Evolutionary conservation across 2,329 filamentous ascomycete species (phyloP).

Genomic region (Chaetomium olivaceum): DNA sequence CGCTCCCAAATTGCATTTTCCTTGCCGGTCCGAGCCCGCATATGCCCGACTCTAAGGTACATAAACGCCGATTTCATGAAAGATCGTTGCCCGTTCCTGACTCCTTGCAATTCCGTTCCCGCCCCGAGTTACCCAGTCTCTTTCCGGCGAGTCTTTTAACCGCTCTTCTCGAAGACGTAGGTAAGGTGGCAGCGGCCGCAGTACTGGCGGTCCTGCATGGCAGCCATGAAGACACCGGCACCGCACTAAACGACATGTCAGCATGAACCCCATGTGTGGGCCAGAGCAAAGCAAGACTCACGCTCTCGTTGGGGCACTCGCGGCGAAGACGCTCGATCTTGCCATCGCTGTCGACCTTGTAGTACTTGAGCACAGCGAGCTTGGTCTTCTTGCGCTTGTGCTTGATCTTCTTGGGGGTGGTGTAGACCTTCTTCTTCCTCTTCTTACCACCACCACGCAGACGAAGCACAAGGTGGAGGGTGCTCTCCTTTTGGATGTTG

Average conservation of each 20-base stretch:
- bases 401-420: constrained; percentile 99
- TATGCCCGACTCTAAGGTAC: constrained; percentile 37
- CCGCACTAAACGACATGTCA: constrained; percentile 69
- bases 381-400: constrained; percentile 99
- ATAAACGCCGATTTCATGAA: constrained; percentile 37
- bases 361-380: constrained; percentile 99
- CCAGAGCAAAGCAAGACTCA: constrained; percentile 50
- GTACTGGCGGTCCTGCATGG: constrained; percentile 99
- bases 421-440: constrained; percentile 99
- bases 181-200: constrained; percentile 74
- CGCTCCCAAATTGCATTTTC: constrained; percentile 37
- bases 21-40: constrained; percentile 35
- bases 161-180: constrained; percentile 69
- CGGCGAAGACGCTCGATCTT: constrained; percentile 99
- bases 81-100: constrained; percentile 35
- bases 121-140: constrained; percentile 30
- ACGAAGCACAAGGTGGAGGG: constrained; percentile 95
- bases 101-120: constrained; percentile 35
- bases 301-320: constrained; percentile 91
- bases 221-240: constrained; percentile 99
- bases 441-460: constrained; percentile 99
- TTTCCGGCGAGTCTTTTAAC: constrained; percentile 42
- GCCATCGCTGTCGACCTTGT: constrained; percentile 99
- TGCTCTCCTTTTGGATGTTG: constrained; percentile 99
- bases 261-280: constrained; percentile 2